Conservation (phyloP, 2,329 filamentous ascomycete species). For the Fusarium sp. region DNA sequence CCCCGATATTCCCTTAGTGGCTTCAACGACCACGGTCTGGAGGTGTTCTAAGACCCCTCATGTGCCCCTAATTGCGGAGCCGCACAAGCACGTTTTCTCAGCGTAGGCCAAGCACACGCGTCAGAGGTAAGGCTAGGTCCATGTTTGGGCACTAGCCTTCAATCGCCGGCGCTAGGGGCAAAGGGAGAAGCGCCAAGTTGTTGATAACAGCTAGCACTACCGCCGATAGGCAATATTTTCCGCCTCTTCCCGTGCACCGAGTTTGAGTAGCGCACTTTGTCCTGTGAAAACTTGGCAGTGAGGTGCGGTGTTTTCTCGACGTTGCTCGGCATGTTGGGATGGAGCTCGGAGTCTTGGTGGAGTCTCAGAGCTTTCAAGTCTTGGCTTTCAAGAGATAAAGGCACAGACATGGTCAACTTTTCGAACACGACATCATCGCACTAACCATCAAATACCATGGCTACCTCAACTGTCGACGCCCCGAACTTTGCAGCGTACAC, state of each 20-base stretch:
- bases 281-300: background rate
- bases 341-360: slow-evolving; percentile 5
- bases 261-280: background rate
- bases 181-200: background rate
- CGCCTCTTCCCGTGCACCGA: background rate
- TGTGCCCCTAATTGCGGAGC: background rate
- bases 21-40: background rate
- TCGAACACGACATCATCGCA: background rate
- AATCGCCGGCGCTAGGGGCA: background rate
- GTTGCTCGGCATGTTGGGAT: slow-evolving; percentile 13
- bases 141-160: background rate
- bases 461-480: background rate
- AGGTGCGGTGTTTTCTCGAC: slow-evolving; percentile 22
- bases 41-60: background rate
- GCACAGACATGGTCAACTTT: background rate
- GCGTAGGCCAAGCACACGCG: background rate
- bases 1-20: background rate
- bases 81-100: background rate
- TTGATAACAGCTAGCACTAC: background rate
- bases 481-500: slow-evolving; percentile 26
- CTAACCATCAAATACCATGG: background rate
- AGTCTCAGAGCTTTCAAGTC: background rate
- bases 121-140: background rate
- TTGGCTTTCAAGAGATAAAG: background rate
- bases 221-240: background rate